These are phyloP conservation scores for Pichia cactophila DNA, from an alignment of 1,139 yeast species.

Conservation along the genomic window DNA sequence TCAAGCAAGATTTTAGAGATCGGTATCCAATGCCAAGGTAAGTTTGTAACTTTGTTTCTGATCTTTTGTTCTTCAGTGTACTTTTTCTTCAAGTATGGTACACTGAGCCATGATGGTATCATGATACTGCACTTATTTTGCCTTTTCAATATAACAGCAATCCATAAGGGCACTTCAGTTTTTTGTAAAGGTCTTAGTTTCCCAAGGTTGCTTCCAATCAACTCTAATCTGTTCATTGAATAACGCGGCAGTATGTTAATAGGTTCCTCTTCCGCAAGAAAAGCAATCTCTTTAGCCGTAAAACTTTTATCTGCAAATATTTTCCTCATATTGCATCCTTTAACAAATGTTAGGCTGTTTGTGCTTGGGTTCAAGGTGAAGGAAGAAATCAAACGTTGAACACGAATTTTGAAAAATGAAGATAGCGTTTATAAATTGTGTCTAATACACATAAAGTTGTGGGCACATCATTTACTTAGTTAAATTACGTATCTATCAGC, in stretches of 20 bases:
- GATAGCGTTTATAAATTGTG: background rate
- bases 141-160: slow-evolving; percentile 72
- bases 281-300: slow-evolving; percentile 72
- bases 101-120: slow-evolving; percentile 81
- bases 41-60: slow-evolving; percentile 52
- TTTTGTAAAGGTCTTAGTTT: slow-evolving; percentile 51
- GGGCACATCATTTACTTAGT: too few relatives aligned
- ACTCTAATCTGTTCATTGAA: slow-evolving; percentile 51
- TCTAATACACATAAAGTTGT: too few relatives aligned
- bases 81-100: slow-evolving; percentile 44
- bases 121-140: slow-evolving; percentile 83
- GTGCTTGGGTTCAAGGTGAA: background rate
- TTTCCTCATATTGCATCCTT: slow-evolving; percentile 16
- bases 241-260: slow-evolving; percentile 72
- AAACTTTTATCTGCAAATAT: slow-evolving; percentile 57
- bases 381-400: too few relatives aligned
- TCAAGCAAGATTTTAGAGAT: slow-evolving; percentile 59
- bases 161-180: slow-evolving; percentile 75
- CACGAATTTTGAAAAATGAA: background rate
- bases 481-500: too few relatives aligned
- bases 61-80: slow-evolving; percentile 62
- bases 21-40: slow-evolving; percentile 90
- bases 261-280: slow-evolving; percentile 73
- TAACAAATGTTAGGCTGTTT: background rate
- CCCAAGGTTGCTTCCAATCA: slow-evolving; percentile 39